phyloP scores from a whole-genome alignment of 768 basidiomycete genomes.

The Hirschioporus abietinus region DNA sequence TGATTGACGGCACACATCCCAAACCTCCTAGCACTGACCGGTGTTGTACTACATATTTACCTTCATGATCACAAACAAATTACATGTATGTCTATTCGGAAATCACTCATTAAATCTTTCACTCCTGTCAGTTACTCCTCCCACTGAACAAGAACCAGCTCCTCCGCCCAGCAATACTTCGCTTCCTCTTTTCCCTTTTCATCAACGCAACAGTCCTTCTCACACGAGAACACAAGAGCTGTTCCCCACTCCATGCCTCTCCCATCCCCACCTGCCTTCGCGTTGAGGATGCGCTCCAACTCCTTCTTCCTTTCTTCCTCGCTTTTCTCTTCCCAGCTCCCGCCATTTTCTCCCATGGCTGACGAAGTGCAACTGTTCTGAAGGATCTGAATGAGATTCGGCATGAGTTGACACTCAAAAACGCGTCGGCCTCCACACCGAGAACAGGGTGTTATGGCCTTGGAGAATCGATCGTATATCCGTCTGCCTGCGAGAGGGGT shows the following conservation, averaged over 20 bases:
- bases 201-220: constrained; percentile 63
- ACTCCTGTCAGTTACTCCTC: constrained; percentile 41
- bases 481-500: constrained; percentile 36
- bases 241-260: constrained; percentile 95
- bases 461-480: constrained; percentile 44
- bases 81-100: not conserved
- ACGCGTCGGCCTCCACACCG: constrained; percentile 60
- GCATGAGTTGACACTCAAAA: constrained; percentile 95
- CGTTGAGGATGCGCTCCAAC: constrained; percentile 50
- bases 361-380: constrained; percentile 25
- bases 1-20: not conserved
- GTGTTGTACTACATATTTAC: not conserved
- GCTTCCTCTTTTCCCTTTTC: constrained; percentile 34
- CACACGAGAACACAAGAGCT: constrained; percentile 83
- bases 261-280: constrained; percentile 33
- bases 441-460: constrained; percentile 54
- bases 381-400: constrained; percentile 82
- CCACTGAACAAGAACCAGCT: constrained; percentile 72
- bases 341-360: constrained; percentile 13
- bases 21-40: not conserved
- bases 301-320: constrained; percentile 68
- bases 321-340: constrained; percentile 26
- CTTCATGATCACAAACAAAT: not conserved
- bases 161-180: constrained; percentile 60
- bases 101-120: not conserved